A percentile compares a stretch with the other conserved stretches of the same genome.
Evolutionary conservation across 176 grass and related monocot species (phyloP).

Genomic region (Paspalum vaginatum): DNA sequence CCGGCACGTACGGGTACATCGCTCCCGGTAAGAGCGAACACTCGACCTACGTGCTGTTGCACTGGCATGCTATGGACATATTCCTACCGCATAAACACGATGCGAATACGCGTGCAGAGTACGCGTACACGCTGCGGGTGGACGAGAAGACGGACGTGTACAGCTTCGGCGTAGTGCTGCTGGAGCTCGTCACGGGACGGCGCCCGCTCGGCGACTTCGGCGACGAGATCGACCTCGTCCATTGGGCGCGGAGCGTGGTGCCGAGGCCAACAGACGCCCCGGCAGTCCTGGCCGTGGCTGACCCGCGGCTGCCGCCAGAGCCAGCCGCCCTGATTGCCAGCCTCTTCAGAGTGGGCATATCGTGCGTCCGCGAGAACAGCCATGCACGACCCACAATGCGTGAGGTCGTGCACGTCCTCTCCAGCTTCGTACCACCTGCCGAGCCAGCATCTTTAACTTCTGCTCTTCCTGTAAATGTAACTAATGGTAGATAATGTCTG

Average conservation of each 20-base stretch:
- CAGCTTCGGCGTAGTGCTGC: slow-evolving; percentile 65
- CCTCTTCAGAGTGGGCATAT: slow-evolving; percentile 68
- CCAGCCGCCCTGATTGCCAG: slow-evolving; percentile 44
- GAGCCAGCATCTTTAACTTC: background rate
- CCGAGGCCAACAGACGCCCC: slow-evolving; percentile 37
- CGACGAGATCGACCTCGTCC: slow-evolving; percentile 80
- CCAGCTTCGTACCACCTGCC: slow-evolving; percentile 19
- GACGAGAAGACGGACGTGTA: slow-evolving; percentile 75
- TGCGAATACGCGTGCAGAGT: slow-evolving; percentile 32
- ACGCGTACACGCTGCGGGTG: slow-evolving; percentile 75
- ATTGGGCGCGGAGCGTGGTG: slow-evolving; percentile 50
- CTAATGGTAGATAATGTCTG: no score
- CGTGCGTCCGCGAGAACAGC: slow-evolving; percentile 69
- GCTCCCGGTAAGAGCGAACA: slow-evolving; percentile 52
- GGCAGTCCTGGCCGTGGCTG: slow-evolving; percentile 52
- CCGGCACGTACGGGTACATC: slow-evolving; percentile 90
- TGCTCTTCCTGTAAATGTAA: background rate
- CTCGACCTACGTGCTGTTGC: no score
- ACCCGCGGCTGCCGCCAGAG: slow-evolving; percentile 50
- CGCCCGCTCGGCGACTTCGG: slow-evolving; percentile 67
- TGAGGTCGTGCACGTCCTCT: slow-evolving; percentile 75
- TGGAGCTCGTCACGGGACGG: slow-evolving; percentile 72
- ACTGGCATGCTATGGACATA: no score
- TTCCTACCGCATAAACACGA: background rate
- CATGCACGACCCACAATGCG: slow-evolving; percentile 67